Conservation (phyloP, 768 basidiomycete species). For the Hirschioporus abietinus region DNA sequence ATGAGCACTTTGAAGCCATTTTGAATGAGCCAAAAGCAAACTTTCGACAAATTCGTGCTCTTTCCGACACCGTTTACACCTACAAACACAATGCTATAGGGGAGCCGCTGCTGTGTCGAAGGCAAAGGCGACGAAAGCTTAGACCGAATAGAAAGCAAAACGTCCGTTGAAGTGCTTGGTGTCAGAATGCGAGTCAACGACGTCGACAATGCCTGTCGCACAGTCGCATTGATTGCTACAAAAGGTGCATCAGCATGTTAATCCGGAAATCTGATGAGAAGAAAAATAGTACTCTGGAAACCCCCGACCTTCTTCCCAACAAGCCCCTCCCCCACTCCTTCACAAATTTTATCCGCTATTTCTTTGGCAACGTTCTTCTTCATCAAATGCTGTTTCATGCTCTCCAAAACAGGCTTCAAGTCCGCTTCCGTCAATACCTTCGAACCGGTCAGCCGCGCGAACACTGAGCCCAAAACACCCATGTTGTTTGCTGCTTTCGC, state of each 20-base stretch:
- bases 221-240: slow-evolving; percentile 78
- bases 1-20: slow-evolving; percentile 91
- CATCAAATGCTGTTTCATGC: slow-evolving; percentile 98
- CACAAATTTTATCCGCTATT: slow-evolving; percentile 91
- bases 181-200: slow-evolving; percentile 92
- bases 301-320: slow-evolving; percentile 89
- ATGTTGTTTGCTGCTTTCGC: slow-evolving; percentile 37
- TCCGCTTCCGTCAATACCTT: slow-evolving; percentile 81
- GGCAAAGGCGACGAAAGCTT: slow-evolving; percentile 74
- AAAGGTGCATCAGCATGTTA: slow-evolving; percentile 12
- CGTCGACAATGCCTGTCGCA: slow-evolving; percentile 75
- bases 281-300: slow-evolving; percentile 52
- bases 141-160: slow-evolving; percentile 86
- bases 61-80: slow-evolving; percentile 99
- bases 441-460: slow-evolving; percentile 80
- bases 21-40: slow-evolving; percentile 98
- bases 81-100: slow-evolving; percentile 93
- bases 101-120: slow-evolving; percentile 71
- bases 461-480: slow-evolving; percentile 69
- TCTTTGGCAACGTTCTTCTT: slow-evolving; percentile 97
- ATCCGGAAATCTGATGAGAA: slow-evolving; percentile 7
- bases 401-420: slow-evolving; percentile 80
- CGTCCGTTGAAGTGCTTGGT: slow-evolving; percentile 95
- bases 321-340: slow-evolving; percentile 85
- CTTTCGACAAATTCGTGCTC: slow-evolving; percentile 96